Evolutionary conservation across 257 asterid genomes (phyloP).

Genomic region (Marsdenia floribunda): DNA sequence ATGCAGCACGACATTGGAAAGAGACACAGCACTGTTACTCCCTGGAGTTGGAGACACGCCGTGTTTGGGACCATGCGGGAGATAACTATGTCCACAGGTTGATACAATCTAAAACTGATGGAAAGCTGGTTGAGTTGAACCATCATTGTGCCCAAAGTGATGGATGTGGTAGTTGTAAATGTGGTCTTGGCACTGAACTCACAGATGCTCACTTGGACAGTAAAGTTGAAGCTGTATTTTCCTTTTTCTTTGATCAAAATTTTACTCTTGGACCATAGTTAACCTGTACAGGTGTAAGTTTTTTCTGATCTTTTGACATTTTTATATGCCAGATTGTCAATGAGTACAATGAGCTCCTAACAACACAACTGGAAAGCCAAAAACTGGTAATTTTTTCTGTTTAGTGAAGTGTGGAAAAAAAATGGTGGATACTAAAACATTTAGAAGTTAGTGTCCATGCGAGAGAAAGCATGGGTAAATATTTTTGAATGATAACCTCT

Average conservation of each 20-base stretch:
- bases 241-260: constrained; percentile 9
- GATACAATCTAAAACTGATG: constrained; percentile 94
- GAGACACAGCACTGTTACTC: constrained; percentile 97
- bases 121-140: constrained; percentile 86
- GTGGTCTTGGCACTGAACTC: constrained; percentile 34
- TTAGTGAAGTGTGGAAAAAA: not conserved
- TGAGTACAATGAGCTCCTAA: constrained; percentile 88
- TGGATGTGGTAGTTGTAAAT: constrained; percentile 39
- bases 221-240: constrained; percentile 75
- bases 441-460: not conserved
- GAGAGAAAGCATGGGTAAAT: not conserved
- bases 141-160: constrained; percentile 48
- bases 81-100: constrained; percentile 94
- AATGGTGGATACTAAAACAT: not conserved
- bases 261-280: constrained; percentile 10
- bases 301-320: constrained; percentile 16
- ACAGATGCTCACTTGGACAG: constrained; percentile 49
- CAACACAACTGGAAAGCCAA: constrained; percentile 87
- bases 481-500: constrained; percentile 15
- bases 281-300: constrained; percentile 2
- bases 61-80: constrained; percentile 97
- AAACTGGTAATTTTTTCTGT: constrained; percentile 54
- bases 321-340: constrained; percentile 69
- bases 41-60: constrained; percentile 90
- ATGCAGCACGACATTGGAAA: constrained; percentile 84